phyloP scores from a whole-genome alignment of 139 green algal species.

The Trebouxia sp. region DNA sequence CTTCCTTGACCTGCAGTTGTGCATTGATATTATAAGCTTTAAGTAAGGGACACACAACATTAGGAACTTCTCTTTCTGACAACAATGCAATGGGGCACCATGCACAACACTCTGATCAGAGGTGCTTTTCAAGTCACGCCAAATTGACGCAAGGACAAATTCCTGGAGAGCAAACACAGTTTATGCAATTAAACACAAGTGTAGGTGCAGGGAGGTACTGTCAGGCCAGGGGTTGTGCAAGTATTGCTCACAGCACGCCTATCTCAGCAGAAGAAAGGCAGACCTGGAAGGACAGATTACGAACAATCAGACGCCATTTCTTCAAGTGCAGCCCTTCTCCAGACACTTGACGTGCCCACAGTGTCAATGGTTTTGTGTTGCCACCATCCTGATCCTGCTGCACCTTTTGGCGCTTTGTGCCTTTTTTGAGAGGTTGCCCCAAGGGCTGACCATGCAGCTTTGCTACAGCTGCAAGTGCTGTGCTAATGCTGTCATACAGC shows the following conservation, averaged over 20 bases:
- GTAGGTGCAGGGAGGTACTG: no score
- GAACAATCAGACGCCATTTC: conserved; percentile 88
- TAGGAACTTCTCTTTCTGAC: no score
- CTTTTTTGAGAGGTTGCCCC: conserved; percentile 1
- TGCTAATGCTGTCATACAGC: conserved; percentile 50
- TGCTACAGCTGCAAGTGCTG: conserved; percentile 70
- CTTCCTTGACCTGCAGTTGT: not conserved
- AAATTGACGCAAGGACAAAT: no score
- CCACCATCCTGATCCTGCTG: not conserved
- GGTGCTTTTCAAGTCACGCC: no score
- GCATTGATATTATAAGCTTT: no score
- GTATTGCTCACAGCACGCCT: no score
- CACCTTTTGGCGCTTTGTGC: conserved; percentile 18
- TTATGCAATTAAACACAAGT: no score
- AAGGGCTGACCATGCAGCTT: conserved; percentile 64
- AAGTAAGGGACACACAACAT: no score
- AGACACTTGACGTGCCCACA: conserved; percentile 66
- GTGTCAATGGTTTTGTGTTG: not conserved
- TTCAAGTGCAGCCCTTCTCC: conserved; percentile 87
- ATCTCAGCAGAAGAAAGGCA: not conserved
- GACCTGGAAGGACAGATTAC: conserved; percentile 89
- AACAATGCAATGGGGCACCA: no score
- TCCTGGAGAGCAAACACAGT: no score
- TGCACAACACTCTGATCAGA: not conserved
- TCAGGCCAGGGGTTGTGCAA: no score